Evolutionary conservation across 805 yeast genomes (phyloP).

Genomic region (Metschnikowia henanensis): DNA sequence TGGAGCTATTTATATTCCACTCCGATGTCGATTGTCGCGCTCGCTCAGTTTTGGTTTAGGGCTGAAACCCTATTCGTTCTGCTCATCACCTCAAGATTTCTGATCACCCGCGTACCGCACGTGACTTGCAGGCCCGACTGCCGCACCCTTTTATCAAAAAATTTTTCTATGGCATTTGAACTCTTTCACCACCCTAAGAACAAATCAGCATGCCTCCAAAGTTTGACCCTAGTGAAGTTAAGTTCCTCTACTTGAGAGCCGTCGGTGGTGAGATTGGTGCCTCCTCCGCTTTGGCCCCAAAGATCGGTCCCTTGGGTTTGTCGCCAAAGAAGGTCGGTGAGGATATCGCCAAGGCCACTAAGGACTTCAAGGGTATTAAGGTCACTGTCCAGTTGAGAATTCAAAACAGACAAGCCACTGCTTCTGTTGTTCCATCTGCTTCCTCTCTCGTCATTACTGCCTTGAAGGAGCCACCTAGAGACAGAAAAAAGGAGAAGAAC

Average conservation of each 20-base stretch:
- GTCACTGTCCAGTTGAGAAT: constrained; percentile 98
- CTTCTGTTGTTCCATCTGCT: constrained; percentile 99
- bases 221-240: constrained; percentile 98
- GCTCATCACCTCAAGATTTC: constrained; percentile 2
- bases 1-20: no score
- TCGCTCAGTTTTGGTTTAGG: constrained; percentile 16
- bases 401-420: constrained; percentile 99
- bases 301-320: constrained; percentile 99
- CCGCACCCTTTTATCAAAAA: constrained; percentile 16
- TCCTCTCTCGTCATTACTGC: constrained; percentile 99
- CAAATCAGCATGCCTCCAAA: constrained; percentile 82
- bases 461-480: constrained; percentile 99
- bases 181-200: constrained; percentile 17
- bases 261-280: constrained; percentile 99
- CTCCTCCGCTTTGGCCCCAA: constrained; percentile 99
- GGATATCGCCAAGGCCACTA: constrained; percentile 99
- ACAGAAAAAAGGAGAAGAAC: constrained; percentile 99
- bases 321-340: constrained; percentile 99
- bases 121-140: constrained; percentile 12
- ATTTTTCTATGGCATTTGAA: constrained; percentile 14
- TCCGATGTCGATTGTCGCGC: no score
- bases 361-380: constrained; percentile 98
- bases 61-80: constrained; percentile 20
- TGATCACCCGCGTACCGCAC: constrained; percentile 9
- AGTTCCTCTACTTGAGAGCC: constrained; percentile 98